These are phyloP conservation scores for Elsinoe batatas DNA, from an alignment of 2,329 filamentous ascomycete genomes.

Conservation along the genomic window DNA sequence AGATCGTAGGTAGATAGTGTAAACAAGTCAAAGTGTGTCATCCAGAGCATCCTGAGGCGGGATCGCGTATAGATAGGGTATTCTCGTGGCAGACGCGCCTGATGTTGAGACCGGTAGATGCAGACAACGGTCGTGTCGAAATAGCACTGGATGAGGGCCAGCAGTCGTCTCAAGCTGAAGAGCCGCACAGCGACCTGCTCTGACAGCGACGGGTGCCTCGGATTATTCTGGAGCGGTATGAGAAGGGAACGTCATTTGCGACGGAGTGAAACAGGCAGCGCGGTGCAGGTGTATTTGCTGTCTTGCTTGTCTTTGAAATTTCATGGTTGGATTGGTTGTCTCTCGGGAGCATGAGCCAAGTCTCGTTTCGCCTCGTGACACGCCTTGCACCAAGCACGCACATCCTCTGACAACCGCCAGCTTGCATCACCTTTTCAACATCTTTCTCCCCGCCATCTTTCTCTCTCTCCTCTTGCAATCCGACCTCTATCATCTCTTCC, in stretches of 20 bases:
- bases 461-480: conserved; percentile 16
- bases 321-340: conserved; percentile 1
- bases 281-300: neutral
- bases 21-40: conserved; percentile 6
- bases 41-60: neutral
- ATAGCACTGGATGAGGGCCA: conserved; percentile 6
- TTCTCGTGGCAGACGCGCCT: neutral
- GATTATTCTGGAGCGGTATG: conserved; percentile 11
- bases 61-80: neutral
- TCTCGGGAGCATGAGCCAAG: conserved; percentile 4
- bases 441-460: conserved; percentile 16
- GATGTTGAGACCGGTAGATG: conserved; percentile 8
- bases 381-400: conserved; percentile 13
- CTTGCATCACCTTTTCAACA: conserved; percentile 14
- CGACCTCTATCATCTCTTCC: conserved; percentile 6
- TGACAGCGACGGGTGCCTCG: neutral
- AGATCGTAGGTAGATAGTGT: neutral
- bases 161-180: conserved; percentile 6
- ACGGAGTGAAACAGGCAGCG: conserved; percentile 9
- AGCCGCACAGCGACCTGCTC: neutral
- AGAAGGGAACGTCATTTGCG: conserved; percentile 10
- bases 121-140: neutral
- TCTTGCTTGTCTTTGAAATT: conserved; percentile 12
- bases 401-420: conserved; percentile 9
- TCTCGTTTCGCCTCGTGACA: conserved; percentile 12